Evolutionary conservation across 2,329 filamentous ascomycete genomes (phyloP).

Genomic region (Venturia aucupariae): DNA sequence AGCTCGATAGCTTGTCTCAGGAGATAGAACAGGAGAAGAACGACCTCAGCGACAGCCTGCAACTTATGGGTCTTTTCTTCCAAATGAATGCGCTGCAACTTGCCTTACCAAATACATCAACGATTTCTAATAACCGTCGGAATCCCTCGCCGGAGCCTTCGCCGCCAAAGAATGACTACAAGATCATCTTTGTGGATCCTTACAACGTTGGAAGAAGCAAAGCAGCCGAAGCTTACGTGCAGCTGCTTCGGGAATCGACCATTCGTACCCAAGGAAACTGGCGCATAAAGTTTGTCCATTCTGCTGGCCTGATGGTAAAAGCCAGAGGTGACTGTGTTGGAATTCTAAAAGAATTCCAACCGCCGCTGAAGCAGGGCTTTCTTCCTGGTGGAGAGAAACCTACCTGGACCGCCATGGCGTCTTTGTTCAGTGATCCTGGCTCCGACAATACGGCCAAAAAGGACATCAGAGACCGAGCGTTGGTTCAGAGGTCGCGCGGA

Average conservation of each 20-base stretch:
- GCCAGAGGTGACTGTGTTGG: slow-evolving; percentile 2
- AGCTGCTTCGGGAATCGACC: slow-evolving; percentile 10
- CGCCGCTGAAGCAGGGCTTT: background rate
- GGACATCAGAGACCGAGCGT: background rate
- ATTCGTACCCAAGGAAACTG: background rate
- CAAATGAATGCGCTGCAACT: background rate
- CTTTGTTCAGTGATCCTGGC: slow-evolving; percentile 7
- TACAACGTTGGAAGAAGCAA: slow-evolving; percentile 10
- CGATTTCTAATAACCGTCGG: background rate
- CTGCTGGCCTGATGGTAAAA: slow-evolving; percentile 1
- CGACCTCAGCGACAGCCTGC: background rate
- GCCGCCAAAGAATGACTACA: slow-evolving; percentile 5
- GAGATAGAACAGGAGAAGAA: slow-evolving; percentile 4
- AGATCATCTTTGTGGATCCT: slow-evolving; percentile 12
- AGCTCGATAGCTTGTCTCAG: slow-evolving; percentile 6
- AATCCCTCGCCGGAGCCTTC: background rate
- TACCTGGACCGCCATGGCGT: background rate
- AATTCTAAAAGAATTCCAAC: background rate
- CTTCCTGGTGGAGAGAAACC: background rate
- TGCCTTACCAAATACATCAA: background rate
- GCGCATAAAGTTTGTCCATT: background rate
- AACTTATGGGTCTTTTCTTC: slow-evolving; percentile 4
- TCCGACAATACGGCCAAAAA: slow-evolving; percentile 4
- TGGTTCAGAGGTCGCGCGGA: background rate
- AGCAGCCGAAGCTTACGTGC: slow-evolving; percentile 9